Evolutionary conservation across 495 filamentous ascomycete species (phyloP).

Genomic region (Baudoinia panamericana): DNA sequence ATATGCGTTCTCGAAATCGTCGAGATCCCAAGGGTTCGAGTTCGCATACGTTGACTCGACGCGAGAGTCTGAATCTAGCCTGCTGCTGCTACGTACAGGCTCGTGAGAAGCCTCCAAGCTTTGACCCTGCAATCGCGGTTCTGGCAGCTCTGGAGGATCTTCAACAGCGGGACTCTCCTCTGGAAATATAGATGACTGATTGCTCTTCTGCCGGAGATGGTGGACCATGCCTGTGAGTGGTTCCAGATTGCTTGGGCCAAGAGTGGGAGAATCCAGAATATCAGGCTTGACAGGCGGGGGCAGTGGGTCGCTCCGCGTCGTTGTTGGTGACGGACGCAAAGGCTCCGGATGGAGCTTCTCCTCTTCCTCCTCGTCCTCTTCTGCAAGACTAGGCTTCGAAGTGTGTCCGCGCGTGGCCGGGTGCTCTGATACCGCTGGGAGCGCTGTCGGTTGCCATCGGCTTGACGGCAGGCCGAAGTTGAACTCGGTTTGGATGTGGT

Average conservation of each 20-base stretch:
- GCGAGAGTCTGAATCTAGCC: constrained; percentile 10
- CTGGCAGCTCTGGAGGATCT: constrained; percentile 26
- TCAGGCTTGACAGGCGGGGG: neutral
- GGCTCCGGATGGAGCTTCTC: constrained; percentile 4
- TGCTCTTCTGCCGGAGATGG: constrained; percentile 74
- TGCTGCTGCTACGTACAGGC: no score
- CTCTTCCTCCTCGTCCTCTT: constrained; percentile 14
- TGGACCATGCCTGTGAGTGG: constrained; percentile 74
- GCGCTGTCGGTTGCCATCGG: constrained; percentile 15
- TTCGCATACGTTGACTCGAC: constrained; percentile 28
- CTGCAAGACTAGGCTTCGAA: constrained; percentile 16
- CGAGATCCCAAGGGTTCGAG: constrained; percentile 42
- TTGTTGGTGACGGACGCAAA: constrained; percentile 1
- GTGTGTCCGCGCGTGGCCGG: constrained; percentile 13
- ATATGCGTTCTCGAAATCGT: constrained; percentile 37
- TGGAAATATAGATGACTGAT: constrained; percentile 62
- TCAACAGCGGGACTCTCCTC: constrained; percentile 15
- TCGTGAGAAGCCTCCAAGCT: constrained; percentile 8
- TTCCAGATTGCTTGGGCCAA: constrained; percentile 45
- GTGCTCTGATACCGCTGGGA: constrained; percentile 21
- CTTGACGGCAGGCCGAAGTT: constrained; percentile 4
- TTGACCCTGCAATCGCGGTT: no score
- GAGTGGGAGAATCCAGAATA: constrained; percentile 62
- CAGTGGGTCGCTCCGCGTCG: constrained; percentile 3
- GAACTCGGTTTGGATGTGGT: constrained; percentile 5